phyloP scores from a whole-genome alignment of 2,329 filamentous ascomycete genomes.

The Aspergillus proliferans region DNA sequence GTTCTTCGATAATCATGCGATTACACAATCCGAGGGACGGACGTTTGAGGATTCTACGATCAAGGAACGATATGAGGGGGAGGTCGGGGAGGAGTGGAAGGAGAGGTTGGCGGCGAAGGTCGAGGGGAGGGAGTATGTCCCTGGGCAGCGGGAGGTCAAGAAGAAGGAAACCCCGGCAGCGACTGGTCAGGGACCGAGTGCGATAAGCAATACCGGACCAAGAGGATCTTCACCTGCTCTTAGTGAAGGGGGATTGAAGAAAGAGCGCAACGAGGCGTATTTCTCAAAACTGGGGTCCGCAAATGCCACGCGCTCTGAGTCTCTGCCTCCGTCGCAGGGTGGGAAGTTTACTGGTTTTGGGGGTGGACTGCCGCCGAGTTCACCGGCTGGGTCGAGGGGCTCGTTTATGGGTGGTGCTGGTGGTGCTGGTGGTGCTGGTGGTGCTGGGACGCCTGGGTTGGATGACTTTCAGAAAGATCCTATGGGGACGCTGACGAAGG shows the following conservation, averaged over 20 bases:
- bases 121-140: slow-evolving; percentile 80
- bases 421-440: slow-evolving; percentile 36
- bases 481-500: slow-evolving; percentile 78
- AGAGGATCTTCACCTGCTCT: slow-evolving; percentile 20
- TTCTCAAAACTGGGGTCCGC: slow-evolving; percentile 79
- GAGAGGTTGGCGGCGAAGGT: slow-evolving; percentile 81
- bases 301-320: slow-evolving; percentile 69
- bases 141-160: slow-evolving; percentile 54
- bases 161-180: slow-evolving; percentile 29
- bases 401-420: slow-evolving; percentile 20
- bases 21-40: slow-evolving; percentile 60
- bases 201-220: slow-evolving; percentile 22
- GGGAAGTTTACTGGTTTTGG: slow-evolving; percentile 92
- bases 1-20: slow-evolving; percentile 73
- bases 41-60: slow-evolving; percentile 84
- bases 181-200: slow-evolving; percentile 16
- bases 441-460: slow-evolving; percentile 56
- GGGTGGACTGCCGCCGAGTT: slow-evolving; percentile 57
- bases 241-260: slow-evolving; percentile 42
- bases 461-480: slow-evolving; percentile 90
- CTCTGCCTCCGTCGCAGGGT: slow-evolving; percentile 78
- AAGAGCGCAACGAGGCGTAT: slow-evolving; percentile 73
- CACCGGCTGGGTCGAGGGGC: neutral
- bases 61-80: slow-evolving; percentile 80
- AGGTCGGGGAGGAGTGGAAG: slow-evolving; percentile 92